A percentile compares a stretch with the other conserved stretches of the same genome.
phyloP scores from a whole-genome alignment of 2,329 filamentous ascomycete species.

The Claviceps sp. region DNA sequence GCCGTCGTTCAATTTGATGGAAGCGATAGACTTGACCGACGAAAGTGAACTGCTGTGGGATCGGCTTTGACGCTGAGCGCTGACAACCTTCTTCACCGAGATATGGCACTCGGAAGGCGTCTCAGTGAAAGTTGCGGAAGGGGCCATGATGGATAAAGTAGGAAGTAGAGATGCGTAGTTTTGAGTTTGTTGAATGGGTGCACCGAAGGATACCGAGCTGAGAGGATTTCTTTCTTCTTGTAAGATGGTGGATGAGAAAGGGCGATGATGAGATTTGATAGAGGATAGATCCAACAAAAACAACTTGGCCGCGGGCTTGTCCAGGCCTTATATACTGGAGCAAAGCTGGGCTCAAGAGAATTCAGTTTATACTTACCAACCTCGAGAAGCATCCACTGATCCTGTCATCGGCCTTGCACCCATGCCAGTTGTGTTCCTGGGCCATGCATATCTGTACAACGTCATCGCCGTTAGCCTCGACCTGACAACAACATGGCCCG shows the following conservation, averaged over 20 bases:
- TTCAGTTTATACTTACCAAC: not conserved
- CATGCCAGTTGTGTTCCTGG: not conserved
- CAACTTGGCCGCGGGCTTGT: not conserved
- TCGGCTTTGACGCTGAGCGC: constrained; percentile 8
- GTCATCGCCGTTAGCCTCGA: not conserved
- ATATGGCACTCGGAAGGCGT: constrained; percentile 19
- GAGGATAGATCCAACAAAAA: not conserved
- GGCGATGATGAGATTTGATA: not conserved
- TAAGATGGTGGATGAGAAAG: not conserved
- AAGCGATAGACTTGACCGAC: constrained; percentile 14
- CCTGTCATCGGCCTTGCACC: not conserved
- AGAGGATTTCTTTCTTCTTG: not conserved
- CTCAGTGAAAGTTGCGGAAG: constrained; percentile 22
- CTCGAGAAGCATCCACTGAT: not conserved
- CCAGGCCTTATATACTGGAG: not conserved
- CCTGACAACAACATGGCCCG: not conserved
- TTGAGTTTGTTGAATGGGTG: not conserved
- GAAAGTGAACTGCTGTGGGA: constrained; percentile 15
- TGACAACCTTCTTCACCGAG: constrained; percentile 16
- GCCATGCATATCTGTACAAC: not conserved
- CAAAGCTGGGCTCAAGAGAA: not conserved
- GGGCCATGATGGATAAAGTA: constrained; percentile 17
- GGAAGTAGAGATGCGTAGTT: not conserved
- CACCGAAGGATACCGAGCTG: not conserved
- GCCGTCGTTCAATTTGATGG: constrained; percentile 58